Percentiles rank a stretch among this genome's conserved stretches.
Evolutionary conservation across 2,329 filamentous ascomycete genomes (phyloP).

Genomic region (Microdochium nivale): DNA sequence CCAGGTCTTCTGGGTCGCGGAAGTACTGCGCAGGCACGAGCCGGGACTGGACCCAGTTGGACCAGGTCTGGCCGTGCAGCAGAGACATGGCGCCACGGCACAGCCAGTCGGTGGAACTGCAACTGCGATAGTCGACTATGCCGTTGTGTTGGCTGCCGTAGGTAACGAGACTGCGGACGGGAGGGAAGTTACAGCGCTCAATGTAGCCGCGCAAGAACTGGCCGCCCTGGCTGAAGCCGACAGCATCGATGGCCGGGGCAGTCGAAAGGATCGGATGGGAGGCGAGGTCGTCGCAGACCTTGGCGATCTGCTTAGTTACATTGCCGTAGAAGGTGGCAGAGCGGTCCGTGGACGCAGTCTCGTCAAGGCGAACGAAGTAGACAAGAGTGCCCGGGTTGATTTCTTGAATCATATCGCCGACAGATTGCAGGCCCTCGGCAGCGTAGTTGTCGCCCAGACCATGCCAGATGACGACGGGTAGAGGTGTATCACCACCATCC

Average conservation of each 20-base stretch:
- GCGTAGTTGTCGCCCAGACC: conserved; percentile 68
- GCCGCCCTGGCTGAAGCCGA: conserved; percentile 93
- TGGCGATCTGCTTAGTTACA: conserved; percentile 65
- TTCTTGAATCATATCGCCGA: conserved; percentile 63
- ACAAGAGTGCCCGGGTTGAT: conserved; percentile 77
- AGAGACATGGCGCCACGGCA: conserved; percentile 75
- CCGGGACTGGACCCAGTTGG: conserved; percentile 62
- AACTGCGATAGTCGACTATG: conserved; percentile 74
- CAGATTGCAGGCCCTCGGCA: conserved; percentile 61
- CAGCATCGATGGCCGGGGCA: conserved; percentile 75
- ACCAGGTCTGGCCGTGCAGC: conserved; percentile 75
- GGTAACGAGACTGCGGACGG: conserved; percentile 71
- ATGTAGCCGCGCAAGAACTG: conserved; percentile 91
- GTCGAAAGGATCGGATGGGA: conserved; percentile 71
- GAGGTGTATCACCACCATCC: conserved; percentile 52
- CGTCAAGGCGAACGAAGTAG: conserved; percentile 67
- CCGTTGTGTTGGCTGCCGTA: conserved; percentile 91
- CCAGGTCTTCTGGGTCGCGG: conserved; percentile 60
- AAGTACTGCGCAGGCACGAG: conserved; percentile 95
- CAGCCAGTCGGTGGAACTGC: conserved; percentile 63
- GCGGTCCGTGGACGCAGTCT: conserved; percentile 60
- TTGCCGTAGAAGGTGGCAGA: conserved; percentile 88
- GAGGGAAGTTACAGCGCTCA: conserved; percentile 73
- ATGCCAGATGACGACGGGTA: conserved; percentile 94
- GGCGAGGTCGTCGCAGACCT: conserved; percentile 71